These are phyloP conservation scores for Tylopilus intermedius DNA, from an alignment of 768 basidiomycete species.

Conservation along the genomic window DNA sequence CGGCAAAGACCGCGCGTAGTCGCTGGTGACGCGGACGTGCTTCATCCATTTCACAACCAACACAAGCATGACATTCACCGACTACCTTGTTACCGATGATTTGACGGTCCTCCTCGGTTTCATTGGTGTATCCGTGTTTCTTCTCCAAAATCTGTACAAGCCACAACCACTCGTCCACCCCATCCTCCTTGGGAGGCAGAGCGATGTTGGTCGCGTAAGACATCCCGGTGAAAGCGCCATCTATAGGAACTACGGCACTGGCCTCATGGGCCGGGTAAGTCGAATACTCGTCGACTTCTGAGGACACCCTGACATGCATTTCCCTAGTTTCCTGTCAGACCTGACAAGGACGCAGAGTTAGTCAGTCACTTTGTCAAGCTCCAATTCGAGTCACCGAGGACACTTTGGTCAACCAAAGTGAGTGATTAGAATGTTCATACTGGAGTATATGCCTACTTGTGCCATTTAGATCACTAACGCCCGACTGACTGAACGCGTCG, in stretches of 20 bases:
- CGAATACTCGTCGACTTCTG: not conserved
- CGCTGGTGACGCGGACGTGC: not conserved
- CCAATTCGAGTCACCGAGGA: conserved; percentile 62
- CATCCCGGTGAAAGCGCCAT: conserved; percentile 80
- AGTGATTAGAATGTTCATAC: conserved; percentile 8
- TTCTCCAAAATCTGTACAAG: conserved; percentile 73
- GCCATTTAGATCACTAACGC: conserved; percentile 66
- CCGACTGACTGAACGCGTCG: conserved; percentile 63
- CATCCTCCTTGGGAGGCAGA: conserved; percentile 88
- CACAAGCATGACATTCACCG: conserved; percentile 40
- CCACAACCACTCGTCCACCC: conserved; percentile 87
- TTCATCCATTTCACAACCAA: not conserved
- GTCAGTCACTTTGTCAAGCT: conserved; percentile 62
- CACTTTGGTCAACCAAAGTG: conserved; percentile 78
- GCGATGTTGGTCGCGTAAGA: conserved; percentile 79
- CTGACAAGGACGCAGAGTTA: conserved; percentile 65
- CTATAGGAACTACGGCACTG: conserved; percentile 87
- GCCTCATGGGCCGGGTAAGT: conserved; percentile 73
- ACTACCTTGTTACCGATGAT: conserved; percentile 73
- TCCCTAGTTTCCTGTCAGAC: conserved; percentile 65
- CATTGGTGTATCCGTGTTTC: conserved; percentile 69
- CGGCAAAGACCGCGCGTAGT: conserved; percentile 6
- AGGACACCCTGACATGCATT: not conserved
- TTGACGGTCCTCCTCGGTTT: conserved; percentile 72
- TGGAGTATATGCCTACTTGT: not conserved